Base-by-base conservation (phyloP, 2,329 filamentous ascomycete genomes). In the Fusarium beomiforme region DNA sequence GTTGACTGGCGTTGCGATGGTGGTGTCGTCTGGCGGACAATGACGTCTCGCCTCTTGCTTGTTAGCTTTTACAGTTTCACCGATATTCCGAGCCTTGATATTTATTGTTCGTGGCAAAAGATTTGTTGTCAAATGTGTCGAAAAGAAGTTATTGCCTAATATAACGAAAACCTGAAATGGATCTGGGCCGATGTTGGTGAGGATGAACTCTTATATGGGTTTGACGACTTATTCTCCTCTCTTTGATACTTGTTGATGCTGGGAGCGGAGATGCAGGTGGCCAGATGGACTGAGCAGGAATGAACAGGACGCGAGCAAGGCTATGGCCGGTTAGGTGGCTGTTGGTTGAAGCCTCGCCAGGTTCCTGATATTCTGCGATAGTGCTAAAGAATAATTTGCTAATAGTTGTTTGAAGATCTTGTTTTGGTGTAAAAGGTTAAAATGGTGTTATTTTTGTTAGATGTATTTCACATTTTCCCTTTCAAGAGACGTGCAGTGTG, bases 101-200 rank as follows among this genome's bases (percentile, higher is more conserved):
- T 69, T 47, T 61, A 39, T 72, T 70, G 47, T 59, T 63, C 44
- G 72, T 75, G 70, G 65, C 68, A 42, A 75, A 75, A 60, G 33
- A 36, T 26, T 24, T 43, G 49, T 44, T 54, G 34, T 31, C 24
- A 59, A 55, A 33, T 51, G 53, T 51, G 42, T 44, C 50, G 41
- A 61, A 41, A 43, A 53, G 34, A 55, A 34, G 49, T 51, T 43
- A 37, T 31, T 46, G 53, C 54, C 49, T 51, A 43, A 37, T 31
- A 50, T 57, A 65, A 47, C 56, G 46, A 67, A 56, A 29, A 55
- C 33, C 33, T 23, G 36, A n/a, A 23, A 34, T 11, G 26, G 53
- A 55, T 53, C 34, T 63, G 37, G n/a, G 16, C 23, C 39, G 41
- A 53, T 34, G 53, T 24, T 47, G 19, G 26, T 42, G 39, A 43